Evolutionary conservation across 345 rosid genomes (phyloP).

Genomic region (Moringa oleifera): DNA sequence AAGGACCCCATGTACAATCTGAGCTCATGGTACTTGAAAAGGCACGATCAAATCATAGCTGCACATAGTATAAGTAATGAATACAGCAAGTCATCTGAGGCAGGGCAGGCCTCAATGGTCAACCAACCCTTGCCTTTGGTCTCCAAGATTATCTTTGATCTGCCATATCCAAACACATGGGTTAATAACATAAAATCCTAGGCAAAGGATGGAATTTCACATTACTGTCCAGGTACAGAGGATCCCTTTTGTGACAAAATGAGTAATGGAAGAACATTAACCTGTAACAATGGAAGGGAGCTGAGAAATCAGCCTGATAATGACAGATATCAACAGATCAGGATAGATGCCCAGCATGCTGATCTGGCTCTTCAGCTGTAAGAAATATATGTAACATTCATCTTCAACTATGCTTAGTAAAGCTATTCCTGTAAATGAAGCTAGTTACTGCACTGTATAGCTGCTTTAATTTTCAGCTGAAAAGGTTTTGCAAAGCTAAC

Average conservation of each 20-base stretch:
- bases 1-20: neutral
- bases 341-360: constrained; percentile 19
- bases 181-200: constrained; percentile 27
- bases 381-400: neutral
- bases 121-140: constrained; percentile 7
- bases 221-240: constrained; percentile 4
- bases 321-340: constrained; percentile 11
- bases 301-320: constrained; percentile 1
- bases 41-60: constrained; percentile 5
- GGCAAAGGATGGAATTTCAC: constrained; percentile 10
- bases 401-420: no score
- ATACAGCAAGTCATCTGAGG: constrained; percentile 1
- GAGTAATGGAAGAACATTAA: constrained; percentile 6
- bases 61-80: constrained; percentile 6
- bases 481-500: no score
- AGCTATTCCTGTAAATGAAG: no score
- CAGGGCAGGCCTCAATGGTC: constrained; percentile 7
- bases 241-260: constrained; percentile 5
- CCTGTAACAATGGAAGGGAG: neutral
- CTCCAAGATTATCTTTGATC: constrained; percentile 30
- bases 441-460: no score
- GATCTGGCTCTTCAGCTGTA: constrained; percentile 27
- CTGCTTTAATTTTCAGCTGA: no score
- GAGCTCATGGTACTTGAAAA: neutral
- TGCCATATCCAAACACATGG: constrained; percentile 31